Evolutionary conservation across 768 basidiomycete genomes (phyloP).

Genomic region (Amanita jacksonii): DNA sequence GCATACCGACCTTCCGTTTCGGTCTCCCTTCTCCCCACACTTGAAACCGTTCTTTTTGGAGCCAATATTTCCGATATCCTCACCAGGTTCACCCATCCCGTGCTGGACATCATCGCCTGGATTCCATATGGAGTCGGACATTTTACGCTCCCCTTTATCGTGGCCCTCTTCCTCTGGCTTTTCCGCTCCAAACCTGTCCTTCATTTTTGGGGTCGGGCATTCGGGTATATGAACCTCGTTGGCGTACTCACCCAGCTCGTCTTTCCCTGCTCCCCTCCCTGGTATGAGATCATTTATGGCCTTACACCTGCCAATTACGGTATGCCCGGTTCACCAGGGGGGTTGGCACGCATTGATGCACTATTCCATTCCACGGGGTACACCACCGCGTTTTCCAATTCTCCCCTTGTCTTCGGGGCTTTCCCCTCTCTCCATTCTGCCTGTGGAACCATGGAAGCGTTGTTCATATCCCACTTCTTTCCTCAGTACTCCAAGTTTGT

Average conservation of each 20-base stretch:
- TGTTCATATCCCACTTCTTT: constrained; percentile 95
- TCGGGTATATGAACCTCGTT: constrained; percentile 87
- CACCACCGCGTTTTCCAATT: constrained; percentile 69
- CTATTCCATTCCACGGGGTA: constrained; percentile 74
- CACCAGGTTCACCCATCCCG: constrained; percentile 86
- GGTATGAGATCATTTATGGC: constrained; percentile 98
- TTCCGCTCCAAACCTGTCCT: constrained; percentile 77
- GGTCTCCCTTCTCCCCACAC: constrained; percentile 87
- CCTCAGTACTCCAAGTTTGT: constrained; percentile 55
- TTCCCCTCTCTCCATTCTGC: constrained; percentile 93
- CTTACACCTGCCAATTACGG: constrained; percentile 90
- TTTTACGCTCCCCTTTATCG: constrained; percentile 78
- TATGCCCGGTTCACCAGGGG: constrained; percentile 90
- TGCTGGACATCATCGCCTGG: constrained; percentile 93
- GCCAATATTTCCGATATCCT: constrained; percentile 97
- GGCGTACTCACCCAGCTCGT: constrained; percentile 86
- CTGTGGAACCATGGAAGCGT: constrained; percentile 83
- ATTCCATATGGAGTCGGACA: constrained; percentile 94
- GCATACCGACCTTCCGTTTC: constrained; percentile 73
- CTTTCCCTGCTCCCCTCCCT: constrained; percentile 89
- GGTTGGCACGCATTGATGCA: constrained; percentile 84
- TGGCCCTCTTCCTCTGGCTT: constrained; percentile 82
- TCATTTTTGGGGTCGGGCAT: constrained; percentile 75
- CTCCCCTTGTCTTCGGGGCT: constrained; percentile 93
- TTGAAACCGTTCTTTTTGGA: constrained; percentile 92